Conservation (phyloP, 495 filamentous ascomycete genomes). For the Aspergillus bertholletiae region DNA sequence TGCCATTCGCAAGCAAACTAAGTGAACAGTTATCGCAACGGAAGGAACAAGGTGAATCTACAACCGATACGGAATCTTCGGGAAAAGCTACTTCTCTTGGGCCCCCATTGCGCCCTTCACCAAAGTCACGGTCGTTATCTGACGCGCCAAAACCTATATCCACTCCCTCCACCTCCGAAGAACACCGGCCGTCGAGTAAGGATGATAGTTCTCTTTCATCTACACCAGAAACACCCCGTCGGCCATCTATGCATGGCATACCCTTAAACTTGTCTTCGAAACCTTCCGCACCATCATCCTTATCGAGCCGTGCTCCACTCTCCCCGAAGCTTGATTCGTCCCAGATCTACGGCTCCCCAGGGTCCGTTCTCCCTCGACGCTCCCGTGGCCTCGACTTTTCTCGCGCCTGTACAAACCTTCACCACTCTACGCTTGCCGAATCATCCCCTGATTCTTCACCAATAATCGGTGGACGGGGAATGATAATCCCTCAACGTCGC, state of each 20-base stretch:
- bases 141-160: slow-evolving; percentile 37
- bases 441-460: slow-evolving; percentile 94
- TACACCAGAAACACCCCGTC: slow-evolving; percentile 61
- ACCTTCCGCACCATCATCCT: slow-evolving; percentile 49
- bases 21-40: slow-evolving; percentile 38
- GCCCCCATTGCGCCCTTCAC: slow-evolving; percentile 23
- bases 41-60: slow-evolving; percentile 16
- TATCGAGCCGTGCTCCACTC: slow-evolving; percentile 64
- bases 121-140: slow-evolving; percentile 43
- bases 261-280: slow-evolving; percentile 71
- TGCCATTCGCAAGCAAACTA: slow-evolving; percentile 38
- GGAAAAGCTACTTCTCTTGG: slow-evolving; percentile 15
- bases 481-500: slow-evolving; percentile 69
- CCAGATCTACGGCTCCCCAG: slow-evolving; percentile 76
- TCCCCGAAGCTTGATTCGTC: slow-evolving; percentile 83
- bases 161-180: slow-evolving; percentile 24
- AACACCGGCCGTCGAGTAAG: slow-evolving; percentile 51
- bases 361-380: slow-evolving; percentile 80
- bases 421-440: slow-evolving; percentile 90
- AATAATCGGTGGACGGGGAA: slow-evolving; percentile 71
- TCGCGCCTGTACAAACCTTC: slow-evolving; percentile 89
- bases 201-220: slow-evolving; percentile 70
- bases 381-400: slow-evolving; percentile 89
- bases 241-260: slow-evolving; percentile 62
- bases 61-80: slow-evolving; percentile 7